Evolutionary conservation across 176 grass and related monocot genomes (phyloP).

Genomic region (Neostapfia colusana): DNA sequence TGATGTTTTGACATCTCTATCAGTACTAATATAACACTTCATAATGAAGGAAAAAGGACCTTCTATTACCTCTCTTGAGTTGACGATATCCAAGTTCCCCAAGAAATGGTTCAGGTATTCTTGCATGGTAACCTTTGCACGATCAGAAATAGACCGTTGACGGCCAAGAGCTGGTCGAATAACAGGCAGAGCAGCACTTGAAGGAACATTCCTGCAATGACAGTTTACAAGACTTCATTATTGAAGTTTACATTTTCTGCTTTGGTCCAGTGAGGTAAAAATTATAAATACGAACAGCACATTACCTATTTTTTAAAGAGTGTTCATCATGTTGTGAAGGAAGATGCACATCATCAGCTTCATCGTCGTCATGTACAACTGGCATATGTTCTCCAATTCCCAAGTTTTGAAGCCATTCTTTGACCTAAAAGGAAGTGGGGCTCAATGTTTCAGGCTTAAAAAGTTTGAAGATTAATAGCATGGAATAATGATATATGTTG

Average conservation of each 20-base stretch:
- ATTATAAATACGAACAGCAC: neutral
- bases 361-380: constrained; percentile 72
- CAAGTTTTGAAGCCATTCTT: constrained; percentile 92
- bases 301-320: constrained; percentile 61
- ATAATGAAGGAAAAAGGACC: neutral
- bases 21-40: neutral
- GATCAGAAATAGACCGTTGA: constrained; percentile 74
- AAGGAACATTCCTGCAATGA: constrained; percentile 69
- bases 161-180: constrained; percentile 66
- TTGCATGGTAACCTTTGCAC: constrained; percentile 81
- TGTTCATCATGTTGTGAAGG: constrained; percentile 60
- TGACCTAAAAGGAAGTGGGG: constrained; percentile 56
- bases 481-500: neutral
- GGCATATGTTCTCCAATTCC: constrained; percentile 65
- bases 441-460: neutral
- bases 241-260: neutral
- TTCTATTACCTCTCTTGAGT: constrained; percentile 62
- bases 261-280: neutral
- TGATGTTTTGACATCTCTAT: neutral
- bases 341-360: constrained; percentile 62
- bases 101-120: constrained; percentile 79
- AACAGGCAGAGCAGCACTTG: constrained; percentile 70
- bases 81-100: constrained; percentile 83
- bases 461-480: neutral
- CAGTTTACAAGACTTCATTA: constrained; percentile 8